These are phyloP conservation scores for Peltaster fructicola DNA, from an alignment of 2,329 filamentous ascomycete species.

Conservation along the genomic window DNA sequence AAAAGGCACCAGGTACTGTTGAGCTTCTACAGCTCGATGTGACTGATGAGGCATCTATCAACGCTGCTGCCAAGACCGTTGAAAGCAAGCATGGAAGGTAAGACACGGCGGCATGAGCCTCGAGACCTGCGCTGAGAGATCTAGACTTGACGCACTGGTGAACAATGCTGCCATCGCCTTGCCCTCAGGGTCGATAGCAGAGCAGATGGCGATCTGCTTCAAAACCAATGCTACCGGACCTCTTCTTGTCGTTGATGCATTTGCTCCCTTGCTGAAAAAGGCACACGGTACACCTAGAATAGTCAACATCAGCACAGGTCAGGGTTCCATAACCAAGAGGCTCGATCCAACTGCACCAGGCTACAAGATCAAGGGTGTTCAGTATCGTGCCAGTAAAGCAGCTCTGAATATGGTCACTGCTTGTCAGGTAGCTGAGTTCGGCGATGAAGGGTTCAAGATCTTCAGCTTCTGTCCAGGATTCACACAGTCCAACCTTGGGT, in stretches of 20 bases:
- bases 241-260: slow-evolving; percentile 9
- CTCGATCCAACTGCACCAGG: slow-evolving; percentile 13
- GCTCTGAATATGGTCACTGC: slow-evolving; percentile 24
- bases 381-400: slow-evolving; percentile 22
- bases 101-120: no score
- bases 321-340: slow-evolving; percentile 17
- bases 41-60: slow-evolving; percentile 9
- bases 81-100: slow-evolving; percentile 9
- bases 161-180: slow-evolving; percentile 22
- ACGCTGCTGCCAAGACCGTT: slow-evolving; percentile 9
- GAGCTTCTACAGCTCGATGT: slow-evolving; percentile 14
- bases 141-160: slow-evolving; percentile 19
- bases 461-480: slow-evolving; percentile 24
- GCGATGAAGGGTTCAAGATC: slow-evolving; percentile 17
- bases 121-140: no score
- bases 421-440: slow-evolving; percentile 14
- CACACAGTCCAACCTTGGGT: slow-evolving; percentile 20
- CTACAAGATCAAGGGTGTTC: slow-evolving; percentile 12
- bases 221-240: slow-evolving; percentile 13
- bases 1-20: slow-evolving; percentile 7
- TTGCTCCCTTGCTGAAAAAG: slow-evolving; percentile 13
- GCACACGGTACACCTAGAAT: slow-evolving; percentile 10
- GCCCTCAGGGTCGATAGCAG: slow-evolving; percentile 9
- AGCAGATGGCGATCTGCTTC: slow-evolving; percentile 13
- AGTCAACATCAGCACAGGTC: slow-evolving; percentile 20